A percentile compares a stretch with the other conserved stretches of the same genome.
Conservation (phyloP, 352 stramenopile genomes). For the Saprolegnia parasitica region DNA sequence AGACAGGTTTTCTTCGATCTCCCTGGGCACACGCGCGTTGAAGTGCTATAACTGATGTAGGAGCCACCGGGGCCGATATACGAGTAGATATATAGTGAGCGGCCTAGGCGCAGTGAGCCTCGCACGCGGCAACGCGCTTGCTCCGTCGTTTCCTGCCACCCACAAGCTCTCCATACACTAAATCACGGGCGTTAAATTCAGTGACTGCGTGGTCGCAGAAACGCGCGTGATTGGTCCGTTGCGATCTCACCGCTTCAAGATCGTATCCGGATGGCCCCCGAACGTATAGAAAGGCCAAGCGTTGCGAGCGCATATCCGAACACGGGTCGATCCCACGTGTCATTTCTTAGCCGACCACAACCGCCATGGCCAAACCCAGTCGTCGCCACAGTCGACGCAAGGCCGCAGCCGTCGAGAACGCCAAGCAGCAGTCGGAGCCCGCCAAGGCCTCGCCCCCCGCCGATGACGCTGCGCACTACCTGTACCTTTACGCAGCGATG, state of each 20-base stretch:
- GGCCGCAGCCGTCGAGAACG: background rate
- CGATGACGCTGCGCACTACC: background rate
- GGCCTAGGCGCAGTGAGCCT: too few relatives aligned
- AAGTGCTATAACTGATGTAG: background rate
- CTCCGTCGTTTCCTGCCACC: too few relatives aligned
- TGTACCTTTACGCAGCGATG: background rate
- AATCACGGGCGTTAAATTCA: too few relatives aligned
- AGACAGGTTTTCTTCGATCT: background rate
- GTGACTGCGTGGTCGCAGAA: too few relatives aligned
- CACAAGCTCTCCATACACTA: too few relatives aligned
- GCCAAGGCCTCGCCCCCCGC: background rate
- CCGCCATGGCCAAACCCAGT: background rate
- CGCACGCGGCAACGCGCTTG: too few relatives aligned
- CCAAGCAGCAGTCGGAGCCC: background rate
- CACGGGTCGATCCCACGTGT: too few relatives aligned
- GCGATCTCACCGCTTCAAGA: background rate
- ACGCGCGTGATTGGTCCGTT: background rate
- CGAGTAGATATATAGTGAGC: too few relatives aligned
- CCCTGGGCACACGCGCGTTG: background rate
- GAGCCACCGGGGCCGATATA: too few relatives aligned
- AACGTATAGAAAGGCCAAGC: too few relatives aligned
- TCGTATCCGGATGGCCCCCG: background rate
- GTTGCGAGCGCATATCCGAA: too few relatives aligned
- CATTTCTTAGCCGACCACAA: background rate
- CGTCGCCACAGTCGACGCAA: too few relatives aligned